Conservation (phyloP, 257 asterid genomes). For the Penstemon barbatus region DNA sequence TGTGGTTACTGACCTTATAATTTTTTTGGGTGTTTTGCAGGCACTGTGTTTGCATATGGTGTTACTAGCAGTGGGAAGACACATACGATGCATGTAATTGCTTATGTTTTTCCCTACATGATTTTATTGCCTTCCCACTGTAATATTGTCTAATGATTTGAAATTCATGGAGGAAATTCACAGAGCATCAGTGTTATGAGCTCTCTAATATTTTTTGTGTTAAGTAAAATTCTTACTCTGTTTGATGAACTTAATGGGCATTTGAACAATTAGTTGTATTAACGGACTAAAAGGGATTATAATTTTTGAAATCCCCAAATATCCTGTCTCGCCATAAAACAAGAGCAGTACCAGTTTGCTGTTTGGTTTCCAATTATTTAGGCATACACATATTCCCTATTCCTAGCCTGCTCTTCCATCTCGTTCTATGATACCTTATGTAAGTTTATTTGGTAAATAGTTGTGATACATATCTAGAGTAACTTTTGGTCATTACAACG, state of each 20-base stretch:
- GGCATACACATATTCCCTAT: not conserved
- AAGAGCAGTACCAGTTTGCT: not conserved
- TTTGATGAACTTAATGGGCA: not conserved
- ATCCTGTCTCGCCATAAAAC: not conserved
- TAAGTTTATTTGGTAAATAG: not conserved
- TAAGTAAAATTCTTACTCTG: not conserved
- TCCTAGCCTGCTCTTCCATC: not conserved
- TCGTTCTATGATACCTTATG: not conserved
- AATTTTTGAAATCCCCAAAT: not conserved
- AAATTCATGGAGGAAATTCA: constrained; percentile 11
- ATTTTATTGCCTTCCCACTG: constrained; percentile 14
- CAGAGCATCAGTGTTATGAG: constrained; percentile 11
- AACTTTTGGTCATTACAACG: not conserved
- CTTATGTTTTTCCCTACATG: constrained; percentile 11
- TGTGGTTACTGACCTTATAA: constrained; percentile 23
- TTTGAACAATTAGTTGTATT: not conserved
- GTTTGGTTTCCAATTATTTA: not conserved
- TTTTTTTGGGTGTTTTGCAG: constrained; percentile 39
- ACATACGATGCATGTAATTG: constrained; percentile 83
- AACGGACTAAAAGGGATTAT: not conserved
- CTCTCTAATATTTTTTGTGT: not conserved
- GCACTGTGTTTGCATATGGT: constrained; percentile 84
- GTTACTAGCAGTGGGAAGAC: constrained; percentile 94
- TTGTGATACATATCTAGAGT: not conserved
- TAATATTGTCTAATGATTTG: not conserved